Evolutionary conservation across 495 filamentous ascomycete species (phyloP).

Genomic region (Penicillium subrubescens): DNA sequence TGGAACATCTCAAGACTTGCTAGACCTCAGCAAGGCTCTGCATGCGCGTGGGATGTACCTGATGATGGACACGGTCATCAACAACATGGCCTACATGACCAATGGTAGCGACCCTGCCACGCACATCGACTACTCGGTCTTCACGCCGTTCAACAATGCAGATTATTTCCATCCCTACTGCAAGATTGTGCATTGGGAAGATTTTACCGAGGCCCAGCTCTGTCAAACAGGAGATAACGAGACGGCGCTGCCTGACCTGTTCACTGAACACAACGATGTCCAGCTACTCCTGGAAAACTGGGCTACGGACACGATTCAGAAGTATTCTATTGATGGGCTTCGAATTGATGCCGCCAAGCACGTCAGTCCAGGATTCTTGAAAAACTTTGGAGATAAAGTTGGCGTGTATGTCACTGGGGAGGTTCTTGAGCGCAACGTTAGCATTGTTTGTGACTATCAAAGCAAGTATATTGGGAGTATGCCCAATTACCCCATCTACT

Average conservation of each 20-base stretch:
- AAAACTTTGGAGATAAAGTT: slow-evolving; percentile 55
- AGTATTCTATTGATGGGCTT: slow-evolving; percentile 76
- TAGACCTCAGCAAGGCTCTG: slow-evolving; percentile 58
- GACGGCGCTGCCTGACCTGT: slow-evolving; percentile 67
- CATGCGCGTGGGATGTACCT: slow-evolving; percentile 68
- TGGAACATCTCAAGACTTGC: slow-evolving; percentile 64
- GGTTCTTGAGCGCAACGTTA: slow-evolving; percentile 57
- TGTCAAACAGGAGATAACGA: slow-evolving; percentile 66
- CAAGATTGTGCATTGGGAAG: slow-evolving; percentile 61
- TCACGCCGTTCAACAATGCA: slow-evolving; percentile 65
- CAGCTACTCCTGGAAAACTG: slow-evolving; percentile 59
- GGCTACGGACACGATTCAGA: slow-evolving; percentile 61
- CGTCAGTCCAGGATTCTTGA: slow-evolving; percentile 66
- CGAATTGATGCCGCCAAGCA: slow-evolving; percentile 78
- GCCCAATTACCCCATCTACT: slow-evolving; percentile 74
- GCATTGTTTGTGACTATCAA: slow-evolving; percentile 59
- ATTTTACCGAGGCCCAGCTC: slow-evolving; percentile 48
- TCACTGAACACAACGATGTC: slow-evolving; percentile 62
- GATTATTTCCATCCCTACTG: slow-evolving; percentile 70
- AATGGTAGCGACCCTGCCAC: slow-evolving; percentile 55
- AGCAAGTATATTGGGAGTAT: slow-evolving; percentile 45
- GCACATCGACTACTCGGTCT: slow-evolving; percentile 59
- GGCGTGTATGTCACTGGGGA: slow-evolving; percentile 69
- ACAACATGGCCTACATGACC: slow-evolving; percentile 64
- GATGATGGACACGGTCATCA: slow-evolving; percentile 79